Evolutionary conservation across 495 filamentous ascomycete genomes (phyloP).

Genomic region (Aspergillus funiculosus): DNA sequence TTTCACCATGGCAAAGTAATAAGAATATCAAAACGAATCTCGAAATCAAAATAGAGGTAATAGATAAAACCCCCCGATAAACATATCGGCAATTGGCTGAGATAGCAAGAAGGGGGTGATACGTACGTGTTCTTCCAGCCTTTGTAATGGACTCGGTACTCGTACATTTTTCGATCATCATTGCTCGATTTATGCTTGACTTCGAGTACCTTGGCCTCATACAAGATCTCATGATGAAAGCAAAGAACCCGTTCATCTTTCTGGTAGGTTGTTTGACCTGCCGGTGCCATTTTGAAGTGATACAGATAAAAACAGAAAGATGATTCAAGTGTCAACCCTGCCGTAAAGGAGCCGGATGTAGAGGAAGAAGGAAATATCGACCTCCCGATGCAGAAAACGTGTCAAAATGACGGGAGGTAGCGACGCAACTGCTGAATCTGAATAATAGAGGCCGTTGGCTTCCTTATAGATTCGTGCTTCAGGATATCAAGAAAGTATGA

Average conservation of each 20-base stretch:
- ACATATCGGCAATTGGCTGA: background rate
- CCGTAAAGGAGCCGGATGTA: background rate
- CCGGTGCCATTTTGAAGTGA: conserved; percentile 51
- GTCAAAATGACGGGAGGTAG: no score
- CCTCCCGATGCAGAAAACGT: background rate
- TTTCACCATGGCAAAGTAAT: background rate
- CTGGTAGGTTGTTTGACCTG: conserved; percentile 55
- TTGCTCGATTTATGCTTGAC: conserved; percentile 55
- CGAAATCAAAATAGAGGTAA: background rate
- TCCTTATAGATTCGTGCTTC: no score
- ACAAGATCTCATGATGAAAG: conserved; percentile 93
- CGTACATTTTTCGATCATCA: conserved; percentile 66
- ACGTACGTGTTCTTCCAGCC: conserved; percentile 96
- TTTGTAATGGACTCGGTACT: conserved; percentile 96
- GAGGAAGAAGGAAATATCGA: background rate
- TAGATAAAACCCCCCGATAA: background rate
- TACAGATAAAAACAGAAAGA: conserved; percentile 3
- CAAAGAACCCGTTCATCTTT: conserved; percentile 94
- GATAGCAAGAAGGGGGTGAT: no score
- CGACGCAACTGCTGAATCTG: background rate
- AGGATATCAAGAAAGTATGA: background rate
- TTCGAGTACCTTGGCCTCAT: conserved; percentile 93
- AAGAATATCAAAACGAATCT: background rate
- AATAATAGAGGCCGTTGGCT: background rate
- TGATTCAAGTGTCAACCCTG: background rate